Conservation (phyloP, 163 green algal species). For the Chlorella variabilis region DNA sequence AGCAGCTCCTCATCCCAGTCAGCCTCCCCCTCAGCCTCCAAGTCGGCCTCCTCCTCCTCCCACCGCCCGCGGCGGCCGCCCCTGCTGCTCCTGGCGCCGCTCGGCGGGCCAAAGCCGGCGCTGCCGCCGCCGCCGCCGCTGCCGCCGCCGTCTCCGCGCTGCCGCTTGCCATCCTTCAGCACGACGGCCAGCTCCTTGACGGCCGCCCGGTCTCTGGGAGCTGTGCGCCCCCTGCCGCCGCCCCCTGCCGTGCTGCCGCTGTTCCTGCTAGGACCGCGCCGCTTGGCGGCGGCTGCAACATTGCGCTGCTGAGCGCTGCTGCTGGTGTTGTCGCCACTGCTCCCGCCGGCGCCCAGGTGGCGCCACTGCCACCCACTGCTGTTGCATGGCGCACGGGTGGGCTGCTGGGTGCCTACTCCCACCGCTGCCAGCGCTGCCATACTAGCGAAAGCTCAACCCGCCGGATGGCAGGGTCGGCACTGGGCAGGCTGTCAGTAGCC, state of each 20-base stretch:
- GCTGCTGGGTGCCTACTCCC: background rate
- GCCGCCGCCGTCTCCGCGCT: background rate
- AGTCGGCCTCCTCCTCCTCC: background rate
- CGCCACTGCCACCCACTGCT: background rate
- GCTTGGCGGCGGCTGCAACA: slow-evolving; percentile 3
- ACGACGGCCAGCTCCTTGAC: background rate
- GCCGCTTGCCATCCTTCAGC: background rate
- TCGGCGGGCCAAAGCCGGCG: background rate
- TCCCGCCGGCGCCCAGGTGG: no score
- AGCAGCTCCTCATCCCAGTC: slow-evolving; percentile 24
- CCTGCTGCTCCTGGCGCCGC: no score
- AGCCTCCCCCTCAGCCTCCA: slow-evolving; percentile 5
- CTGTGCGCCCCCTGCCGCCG: background rate
- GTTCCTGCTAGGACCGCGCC: background rate
- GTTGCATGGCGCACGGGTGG: no score
- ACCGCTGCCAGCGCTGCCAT: background rate
- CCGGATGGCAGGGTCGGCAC: background rate
- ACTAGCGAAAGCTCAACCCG: background rate
- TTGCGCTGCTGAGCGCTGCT: background rate
- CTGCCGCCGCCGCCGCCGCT: background rate
- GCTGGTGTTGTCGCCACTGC: no score
- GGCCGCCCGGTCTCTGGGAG: slow-evolving; percentile 1
- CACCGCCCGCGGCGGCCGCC: background rate
- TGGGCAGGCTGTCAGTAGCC: slow-evolving; percentile 43
- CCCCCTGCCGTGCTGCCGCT: background rate